Percentiles rank a stretch among this genome's conserved stretches.
Conservation (phyloP, 192 early-diverging fungal genomes). For the Entomortierella chlamydospora region DNA sequence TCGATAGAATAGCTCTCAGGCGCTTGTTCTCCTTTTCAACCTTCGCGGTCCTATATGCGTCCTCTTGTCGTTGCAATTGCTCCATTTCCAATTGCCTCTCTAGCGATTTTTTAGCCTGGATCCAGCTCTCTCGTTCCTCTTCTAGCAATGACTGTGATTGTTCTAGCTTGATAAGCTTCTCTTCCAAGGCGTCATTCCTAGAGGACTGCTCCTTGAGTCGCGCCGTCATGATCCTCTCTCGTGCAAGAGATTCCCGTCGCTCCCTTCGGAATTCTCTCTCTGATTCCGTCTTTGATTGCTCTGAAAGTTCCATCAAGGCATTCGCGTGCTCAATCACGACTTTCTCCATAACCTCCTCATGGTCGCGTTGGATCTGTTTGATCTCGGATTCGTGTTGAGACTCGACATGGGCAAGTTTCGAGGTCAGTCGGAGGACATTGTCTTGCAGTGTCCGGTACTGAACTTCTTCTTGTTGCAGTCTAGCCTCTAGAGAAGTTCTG, state of each 20-base stretch:
- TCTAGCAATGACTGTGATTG: not conserved
- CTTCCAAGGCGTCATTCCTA: slow-evolving; percentile 14
- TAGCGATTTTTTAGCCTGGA: slow-evolving; percentile 12
- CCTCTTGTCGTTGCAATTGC: slow-evolving; percentile 34
- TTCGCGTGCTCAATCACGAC: slow-evolving; percentile 34
- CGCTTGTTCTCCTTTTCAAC: slow-evolving; percentile 27
- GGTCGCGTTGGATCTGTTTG: slow-evolving; percentile 17
- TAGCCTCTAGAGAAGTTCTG: not conserved
- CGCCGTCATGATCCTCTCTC: slow-evolving; percentile 10
- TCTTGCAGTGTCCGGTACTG: slow-evolving; percentile 26
- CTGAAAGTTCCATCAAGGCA: slow-evolving; percentile 13
- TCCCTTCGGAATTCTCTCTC: not conserved
- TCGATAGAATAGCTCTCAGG: slow-evolving; percentile 18
- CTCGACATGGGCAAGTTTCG: not conserved
- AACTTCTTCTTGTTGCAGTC: slow-evolving; percentile 23
- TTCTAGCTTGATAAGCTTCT: slow-evolving; percentile 1
- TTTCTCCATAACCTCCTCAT: slow-evolving; percentile 37
- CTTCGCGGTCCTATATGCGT: slow-evolving; percentile 5
- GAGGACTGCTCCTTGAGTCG: slow-evolving; percentile 11
- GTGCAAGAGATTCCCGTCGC: not conserved
- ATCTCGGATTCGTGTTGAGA: slow-evolving; percentile 20
- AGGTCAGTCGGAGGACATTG: slow-evolving; percentile 20
- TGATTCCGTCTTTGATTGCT: slow-evolving; percentile 22
- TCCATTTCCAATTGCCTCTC: slow-evolving; percentile 46
- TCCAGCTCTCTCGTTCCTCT: slow-evolving; percentile 21